Conservation (phyloP, 2,329 filamentous ascomycete genomes). For the Aureobasidium sp. region DNA sequence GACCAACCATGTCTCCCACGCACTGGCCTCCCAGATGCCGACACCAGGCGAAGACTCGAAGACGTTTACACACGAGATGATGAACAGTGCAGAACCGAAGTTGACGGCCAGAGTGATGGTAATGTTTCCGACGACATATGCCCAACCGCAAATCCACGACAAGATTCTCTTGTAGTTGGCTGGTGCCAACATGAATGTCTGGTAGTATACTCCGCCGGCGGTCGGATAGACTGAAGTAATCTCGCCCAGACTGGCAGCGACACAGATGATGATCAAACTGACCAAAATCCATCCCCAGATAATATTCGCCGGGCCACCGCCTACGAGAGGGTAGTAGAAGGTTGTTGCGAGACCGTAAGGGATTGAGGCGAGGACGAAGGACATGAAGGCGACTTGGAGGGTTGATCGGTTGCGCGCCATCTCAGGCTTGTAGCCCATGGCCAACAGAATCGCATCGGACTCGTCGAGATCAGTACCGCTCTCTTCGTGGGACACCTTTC, state of each 20-base stretch:
- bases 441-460: conserved; percentile 57
- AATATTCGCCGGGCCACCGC: conserved; percentile 61
- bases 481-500: conserved; percentile 5
- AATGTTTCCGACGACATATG: conserved; percentile 72
- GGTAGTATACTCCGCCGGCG: conserved; percentile 65
- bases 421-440: conserved; percentile 61
- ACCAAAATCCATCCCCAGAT: conserved; percentile 68
- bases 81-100: conserved; percentile 58
- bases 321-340: conserved; percentile 58
- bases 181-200: conserved; percentile 67
- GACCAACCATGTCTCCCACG: conserved; percentile 43
- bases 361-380: conserved; percentile 67
- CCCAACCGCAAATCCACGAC: conserved; percentile 68
- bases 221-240: conserved; percentile 62
- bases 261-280: conserved; percentile 63
- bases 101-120: conserved; percentile 79
- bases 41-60: conserved; percentile 43
- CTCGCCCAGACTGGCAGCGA: conserved; percentile 64
- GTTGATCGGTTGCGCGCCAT: conserved; percentile 59
- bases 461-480: conserved; percentile 25
- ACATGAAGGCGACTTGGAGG: conserved; percentile 66
- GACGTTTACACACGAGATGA: conserved; percentile 50
- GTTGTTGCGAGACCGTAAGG: conserved; percentile 68
- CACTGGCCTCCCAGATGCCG: conserved; percentile 38
- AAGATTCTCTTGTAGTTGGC: conserved; percentile 54